These are phyloP conservation scores for Heimioporus sp. DNA, from an alignment of 768 basidiomycete species.

Conservation along the genomic window DNA sequence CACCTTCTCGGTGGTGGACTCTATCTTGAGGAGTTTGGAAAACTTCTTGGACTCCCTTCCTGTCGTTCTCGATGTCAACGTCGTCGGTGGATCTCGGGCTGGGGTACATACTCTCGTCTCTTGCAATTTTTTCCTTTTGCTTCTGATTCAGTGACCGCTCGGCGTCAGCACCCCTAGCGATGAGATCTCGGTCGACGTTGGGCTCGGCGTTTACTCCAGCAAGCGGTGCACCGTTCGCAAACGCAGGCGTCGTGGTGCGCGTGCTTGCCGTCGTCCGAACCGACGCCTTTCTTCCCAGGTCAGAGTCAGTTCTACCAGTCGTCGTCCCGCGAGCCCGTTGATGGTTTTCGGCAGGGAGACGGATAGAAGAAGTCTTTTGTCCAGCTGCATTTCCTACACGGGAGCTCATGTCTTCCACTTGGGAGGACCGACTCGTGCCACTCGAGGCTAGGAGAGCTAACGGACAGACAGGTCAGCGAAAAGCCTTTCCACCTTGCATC, in stretches of 20 bases:
- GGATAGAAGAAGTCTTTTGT: conserved; percentile 15
- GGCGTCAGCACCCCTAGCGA: conserved; percentile 44
- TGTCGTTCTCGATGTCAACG: conserved; percentile 20
- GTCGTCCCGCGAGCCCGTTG: neutral
- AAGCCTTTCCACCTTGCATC: neutral
- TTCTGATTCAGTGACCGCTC: conserved; percentile 47
- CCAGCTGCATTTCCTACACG: neutral
- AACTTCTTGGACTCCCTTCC: conserved; percentile 59
- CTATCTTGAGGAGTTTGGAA: conserved; percentile 67
- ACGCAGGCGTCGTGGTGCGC: conserved; percentile 30
- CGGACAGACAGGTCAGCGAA: no score
- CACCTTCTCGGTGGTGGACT: conserved; percentile 65
- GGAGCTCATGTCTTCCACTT: neutral
- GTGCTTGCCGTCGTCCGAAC: conserved; percentile 21
- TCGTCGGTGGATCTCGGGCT: neutral
- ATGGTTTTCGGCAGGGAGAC: conserved; percentile 16
- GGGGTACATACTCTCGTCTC: conserved; percentile 45
- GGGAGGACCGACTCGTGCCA: no score
- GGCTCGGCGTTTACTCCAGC: conserved; percentile 46
- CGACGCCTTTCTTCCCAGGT: conserved; percentile 19
- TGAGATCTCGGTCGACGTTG: conserved; percentile 39
- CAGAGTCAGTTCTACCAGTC: neutral
- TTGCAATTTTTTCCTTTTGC: conserved; percentile 51
- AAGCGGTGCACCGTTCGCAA: conserved; percentile 54
- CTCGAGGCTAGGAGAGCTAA: no score